A percentile compares a stretch with the other conserved stretches of the same genome.
Evolutionary conservation across 2,329 filamentous ascomycete species (phyloP).

Genomic region (Ophiognomonia clavigignenti-juglandacearum): DNA sequence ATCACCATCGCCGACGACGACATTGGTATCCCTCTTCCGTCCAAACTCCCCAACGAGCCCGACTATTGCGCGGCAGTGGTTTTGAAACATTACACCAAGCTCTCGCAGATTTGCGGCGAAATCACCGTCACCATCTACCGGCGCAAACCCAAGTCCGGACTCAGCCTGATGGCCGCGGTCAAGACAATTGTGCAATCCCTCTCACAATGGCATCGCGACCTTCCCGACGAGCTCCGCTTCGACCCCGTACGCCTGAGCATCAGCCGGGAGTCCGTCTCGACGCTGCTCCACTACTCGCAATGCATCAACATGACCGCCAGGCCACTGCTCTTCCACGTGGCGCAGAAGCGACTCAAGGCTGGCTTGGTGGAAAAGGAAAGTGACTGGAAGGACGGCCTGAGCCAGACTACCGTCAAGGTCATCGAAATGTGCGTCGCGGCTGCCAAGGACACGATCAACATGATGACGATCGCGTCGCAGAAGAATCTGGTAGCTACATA

Average conservation of each 20-base stretch:
- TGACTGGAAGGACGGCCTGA: slow-evolving; percentile 43
- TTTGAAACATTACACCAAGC: slow-evolving; percentile 45
- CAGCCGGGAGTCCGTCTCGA: slow-evolving; percentile 45
- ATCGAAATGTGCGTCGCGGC: slow-evolving; percentile 49
- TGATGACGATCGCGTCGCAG: slow-evolving; percentile 43
- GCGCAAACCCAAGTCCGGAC: slow-evolving; percentile 35
- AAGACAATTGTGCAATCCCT: slow-evolving; percentile 45
- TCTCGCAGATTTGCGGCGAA: slow-evolving; percentile 47
- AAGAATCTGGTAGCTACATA: slow-evolving; percentile 50
- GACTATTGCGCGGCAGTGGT: slow-evolving; percentile 41
- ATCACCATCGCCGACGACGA: slow-evolving; percentile 51
- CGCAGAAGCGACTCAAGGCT: slow-evolving; percentile 40
- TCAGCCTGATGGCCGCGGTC: slow-evolving; percentile 43
- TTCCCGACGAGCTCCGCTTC: slow-evolving; percentile 43
- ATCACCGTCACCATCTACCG: slow-evolving; percentile 44
- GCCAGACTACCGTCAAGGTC: slow-evolving; percentile 41
- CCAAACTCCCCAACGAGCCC: slow-evolving; percentile 30
- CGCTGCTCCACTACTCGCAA: slow-evolving; percentile 51
- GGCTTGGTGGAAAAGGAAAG: slow-evolving; percentile 27
- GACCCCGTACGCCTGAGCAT: slow-evolving; percentile 40
- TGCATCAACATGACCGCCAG: slow-evolving; percentile 54
- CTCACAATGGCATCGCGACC: slow-evolving; percentile 42
- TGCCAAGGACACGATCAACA: slow-evolving; percentile 41
- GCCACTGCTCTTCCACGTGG: slow-evolving; percentile 48
- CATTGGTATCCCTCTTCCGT: slow-evolving; percentile 38